Base-by-base conservation (phyloP, 2,329 filamentous ascomycete species). In the Madurella mycetomatis region DNA sequence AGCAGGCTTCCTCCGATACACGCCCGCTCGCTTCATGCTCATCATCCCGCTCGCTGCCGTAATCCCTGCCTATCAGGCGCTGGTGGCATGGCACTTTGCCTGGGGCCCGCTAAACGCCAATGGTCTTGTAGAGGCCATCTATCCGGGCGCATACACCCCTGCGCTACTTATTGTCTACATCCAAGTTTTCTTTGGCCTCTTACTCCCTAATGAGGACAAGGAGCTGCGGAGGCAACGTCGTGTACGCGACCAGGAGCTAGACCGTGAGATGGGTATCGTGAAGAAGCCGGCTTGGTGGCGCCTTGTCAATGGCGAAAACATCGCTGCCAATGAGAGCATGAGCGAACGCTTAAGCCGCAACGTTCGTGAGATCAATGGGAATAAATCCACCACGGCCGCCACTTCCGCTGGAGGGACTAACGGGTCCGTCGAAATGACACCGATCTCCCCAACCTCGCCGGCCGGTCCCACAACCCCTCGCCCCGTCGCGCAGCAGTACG, bases 121-220 rank as follows among this genome's bases (percentile, higher is more conserved):
- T 2, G 78, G 79, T 13, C 70, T 79, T 42, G 66, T 80, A 1
- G 71, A 75, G 0, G 77, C 79, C 56, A 79, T 88, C 56, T 88
- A 81, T 61, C 75, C 77, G 0, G 81, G 85, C 55, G 85, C 85
- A 1, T 88, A 85, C 67, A 72, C 74, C 1, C 83, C 84, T 0
- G 69, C 76, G 1, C 69, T 86, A 1, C 67, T 85, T 15, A 81
- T 88, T 47, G 59, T 88, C 42, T 61, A 77, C 18, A 68, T 82
- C 39, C 78, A 85, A 57, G 68, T 76, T 55, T 51, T 75, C 4
- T 77, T 77, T 40, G 87, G 86, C 12, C 83, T 80, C 62, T 58
- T 78, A n/a, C 79, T 81, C 31, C 78, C 82, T 17, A 91, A 91
- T 61, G 87, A 91, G 68, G 87, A 91, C 65, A 76, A 76, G 53